Evolutionary conservation across 306 rosid species (phyloP).

Genomic region (Styphnolobium japonicum): DNA sequence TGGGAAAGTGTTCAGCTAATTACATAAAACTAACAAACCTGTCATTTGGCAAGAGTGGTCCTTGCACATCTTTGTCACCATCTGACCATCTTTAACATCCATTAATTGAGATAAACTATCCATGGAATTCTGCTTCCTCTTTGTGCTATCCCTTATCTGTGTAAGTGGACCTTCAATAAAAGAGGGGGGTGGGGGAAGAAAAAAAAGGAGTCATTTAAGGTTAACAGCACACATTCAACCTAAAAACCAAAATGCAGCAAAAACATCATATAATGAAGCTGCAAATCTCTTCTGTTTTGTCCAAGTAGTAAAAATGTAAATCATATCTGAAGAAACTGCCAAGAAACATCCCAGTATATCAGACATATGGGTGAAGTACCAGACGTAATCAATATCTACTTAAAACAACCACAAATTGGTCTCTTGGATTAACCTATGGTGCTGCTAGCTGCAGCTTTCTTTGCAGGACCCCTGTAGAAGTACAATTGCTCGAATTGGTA

Average conservation of each 20-base stretch:
- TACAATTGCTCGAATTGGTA: slow-evolving; percentile 40
- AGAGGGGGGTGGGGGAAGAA: neutral
- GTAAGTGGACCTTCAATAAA: neutral
- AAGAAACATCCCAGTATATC: neutral
- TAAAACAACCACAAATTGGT: neutral
- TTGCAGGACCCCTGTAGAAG: slow-evolving; percentile 30
- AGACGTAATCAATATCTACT: neutral
- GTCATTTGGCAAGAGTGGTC: slow-evolving; percentile 12
- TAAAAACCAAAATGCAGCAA: slow-evolving; percentile 9
- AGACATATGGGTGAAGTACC: neutral
- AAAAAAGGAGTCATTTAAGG: neutral
- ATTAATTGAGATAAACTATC: neutral
- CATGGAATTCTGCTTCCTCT: slow-evolving; percentile 15
- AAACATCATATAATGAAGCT: neutral
- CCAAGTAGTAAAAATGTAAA: neutral
- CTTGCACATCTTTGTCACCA: neutral
- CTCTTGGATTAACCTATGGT: slow-evolving; percentile 17
- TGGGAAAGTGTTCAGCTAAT: neutral
- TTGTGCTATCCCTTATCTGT: neutral
- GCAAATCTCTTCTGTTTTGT: neutral
- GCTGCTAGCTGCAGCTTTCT: neutral
- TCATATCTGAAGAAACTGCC: neutral
- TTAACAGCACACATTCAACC: neutral
- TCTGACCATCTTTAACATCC: slow-evolving; percentile 1
- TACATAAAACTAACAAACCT: slow-evolving; percentile 23